phyloP scores from a whole-genome alignment of 2,329 filamentous ascomycete species.

The Arthrobotrys iridis region DNA sequence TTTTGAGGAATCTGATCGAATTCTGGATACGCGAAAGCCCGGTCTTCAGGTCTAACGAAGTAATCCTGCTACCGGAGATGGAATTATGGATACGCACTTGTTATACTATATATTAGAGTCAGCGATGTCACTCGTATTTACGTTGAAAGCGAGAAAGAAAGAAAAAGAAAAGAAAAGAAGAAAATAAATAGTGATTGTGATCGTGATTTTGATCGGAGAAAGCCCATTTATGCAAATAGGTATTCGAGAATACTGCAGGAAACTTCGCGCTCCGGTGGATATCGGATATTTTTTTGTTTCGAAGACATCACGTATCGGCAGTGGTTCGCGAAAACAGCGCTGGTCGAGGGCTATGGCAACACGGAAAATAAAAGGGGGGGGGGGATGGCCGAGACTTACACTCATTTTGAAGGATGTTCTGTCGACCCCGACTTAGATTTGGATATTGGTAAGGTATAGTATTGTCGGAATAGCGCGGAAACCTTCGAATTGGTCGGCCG shows the following conservation, averaged over 20 bases:
- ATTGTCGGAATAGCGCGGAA: slow-evolving; percentile 22
- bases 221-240: neutral
- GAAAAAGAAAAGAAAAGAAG: too few relatives aligned
- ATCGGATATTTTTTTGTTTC: slow-evolving; percentile 13
- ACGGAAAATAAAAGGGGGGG: slow-evolving; percentile 35
- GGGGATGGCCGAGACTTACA: slow-evolving; percentile 39
- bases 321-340: slow-evolving; percentile 6
- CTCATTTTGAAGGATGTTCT: slow-evolving; percentile 39
- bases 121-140: slow-evolving; percentile 7
- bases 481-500: slow-evolving; percentile 15
- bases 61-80: neutral
- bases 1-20: neutral
- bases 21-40: neutral
- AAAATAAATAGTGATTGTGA: too few relatives aligned
- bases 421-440: neutral
- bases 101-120: slow-evolving; percentile 30
- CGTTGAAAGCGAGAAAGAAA: neutral
- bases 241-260: neutral
- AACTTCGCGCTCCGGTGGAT: neutral
- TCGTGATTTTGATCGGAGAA: too few relatives aligned
- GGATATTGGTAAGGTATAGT: neutral
- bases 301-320: neutral
- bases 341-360: slow-evolving; percentile 9
- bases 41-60: neutral
- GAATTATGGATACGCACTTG: slow-evolving; percentile 28